A percentile compares a stretch with the other conserved stretches of the same genome.
These are phyloP conservation scores for Botrytis deweyae DNA, from an alignment of 2,329 filamentous ascomycete genomes.

Conservation along the genomic window DNA sequence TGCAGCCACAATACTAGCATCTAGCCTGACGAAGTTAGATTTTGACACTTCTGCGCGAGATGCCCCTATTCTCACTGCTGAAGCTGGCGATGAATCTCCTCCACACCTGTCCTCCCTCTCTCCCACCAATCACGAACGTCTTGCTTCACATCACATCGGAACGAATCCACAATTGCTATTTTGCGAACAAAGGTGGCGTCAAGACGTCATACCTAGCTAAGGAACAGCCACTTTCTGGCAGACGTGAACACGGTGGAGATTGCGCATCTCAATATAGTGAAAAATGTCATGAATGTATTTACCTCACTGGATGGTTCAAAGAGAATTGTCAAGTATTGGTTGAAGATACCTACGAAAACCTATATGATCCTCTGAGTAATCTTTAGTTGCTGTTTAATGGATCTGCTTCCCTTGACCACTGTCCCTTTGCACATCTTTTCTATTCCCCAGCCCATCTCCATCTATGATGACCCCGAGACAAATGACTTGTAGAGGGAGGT, in stretches of 20 bases:
- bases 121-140: too few species aligned
- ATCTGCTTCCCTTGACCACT: neutral
- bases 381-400: too few species aligned
- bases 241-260: neutral
- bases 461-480: fast-evolving
- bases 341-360: neutral
- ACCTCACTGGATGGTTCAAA: neutral
- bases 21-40: too few species aligned
- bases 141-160: neutral
- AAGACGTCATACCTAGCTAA: neutral
- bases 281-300: too few species aligned
- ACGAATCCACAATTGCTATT: neutral
- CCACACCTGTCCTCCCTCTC: too few species aligned
- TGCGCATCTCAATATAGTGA: neutral
- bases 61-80: too few species aligned
- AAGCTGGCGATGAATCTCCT: too few species aligned
- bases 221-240: neutral
- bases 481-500: neutral
- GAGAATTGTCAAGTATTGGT: neutral
- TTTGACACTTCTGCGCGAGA: neutral
- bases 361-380: neutral
- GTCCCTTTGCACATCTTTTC: neutral
- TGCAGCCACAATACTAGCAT: neutral
- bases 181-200: neutral
- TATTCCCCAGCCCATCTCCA: neutral